Conservation (phyloP, 2,329 filamentous ascomycete species). For the Fusarium lateritium region DNA sequence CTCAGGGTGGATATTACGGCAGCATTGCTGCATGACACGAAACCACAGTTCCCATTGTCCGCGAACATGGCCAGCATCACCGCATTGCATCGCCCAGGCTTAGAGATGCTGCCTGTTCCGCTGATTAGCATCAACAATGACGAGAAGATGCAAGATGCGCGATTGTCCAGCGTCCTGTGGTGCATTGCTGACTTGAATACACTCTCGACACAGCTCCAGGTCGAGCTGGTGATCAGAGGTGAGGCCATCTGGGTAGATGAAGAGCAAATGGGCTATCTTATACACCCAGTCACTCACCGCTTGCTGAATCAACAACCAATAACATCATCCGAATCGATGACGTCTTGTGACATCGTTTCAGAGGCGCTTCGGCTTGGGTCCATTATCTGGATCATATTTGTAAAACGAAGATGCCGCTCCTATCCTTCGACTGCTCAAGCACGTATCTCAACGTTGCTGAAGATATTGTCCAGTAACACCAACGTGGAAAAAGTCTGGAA, state of each 20-base stretch:
- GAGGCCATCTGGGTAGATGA: conserved; percentile 12
- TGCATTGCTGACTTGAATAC: conserved; percentile 13
- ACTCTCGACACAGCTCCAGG: background rate
- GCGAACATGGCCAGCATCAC: background rate
- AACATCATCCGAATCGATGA: background rate
- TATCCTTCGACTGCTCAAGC: conserved; percentile 19
- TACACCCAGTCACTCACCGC: conserved; percentile 5
- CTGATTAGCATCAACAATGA: background rate
- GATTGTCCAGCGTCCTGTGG: background rate
- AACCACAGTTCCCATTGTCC: conserved; percentile 13
- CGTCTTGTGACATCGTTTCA: background rate
- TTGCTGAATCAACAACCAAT: background rate
- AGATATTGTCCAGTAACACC: background rate
- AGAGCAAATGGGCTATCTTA: conserved; percentile 6
- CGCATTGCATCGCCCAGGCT: conserved; percentile 2
- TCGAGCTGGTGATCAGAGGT: background rate
- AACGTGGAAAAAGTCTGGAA: background rate
- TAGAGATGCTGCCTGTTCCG: conserved; percentile 5
- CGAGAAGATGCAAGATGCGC: background rate
- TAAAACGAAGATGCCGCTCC: conserved; percentile 18
- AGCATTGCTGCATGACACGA: conserved; percentile 22
- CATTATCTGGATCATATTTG: conserved; percentile 20
- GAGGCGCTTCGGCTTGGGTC: conserved; percentile 16
- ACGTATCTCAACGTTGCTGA: conserved; percentile 9
- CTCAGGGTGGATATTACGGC: conserved; percentile 20